These are phyloP conservation scores for Hanseniaspora meyeri DNA, from an alignment of 805 yeast species.

Conservation along the genomic window DNA sequence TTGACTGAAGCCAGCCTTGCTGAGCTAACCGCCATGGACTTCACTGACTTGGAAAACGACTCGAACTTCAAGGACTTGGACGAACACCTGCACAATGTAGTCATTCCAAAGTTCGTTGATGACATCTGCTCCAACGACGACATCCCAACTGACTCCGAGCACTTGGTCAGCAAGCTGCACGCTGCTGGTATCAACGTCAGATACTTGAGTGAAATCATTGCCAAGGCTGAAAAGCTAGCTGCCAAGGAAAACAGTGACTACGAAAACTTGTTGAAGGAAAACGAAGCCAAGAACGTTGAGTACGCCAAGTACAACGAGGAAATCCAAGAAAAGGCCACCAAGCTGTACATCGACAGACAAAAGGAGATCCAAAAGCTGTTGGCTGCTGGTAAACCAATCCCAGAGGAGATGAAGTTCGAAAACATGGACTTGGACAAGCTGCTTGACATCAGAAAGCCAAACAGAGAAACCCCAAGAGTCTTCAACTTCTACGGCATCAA, in stretches of 20 bases:
- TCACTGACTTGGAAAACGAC: constrained; percentile 34
- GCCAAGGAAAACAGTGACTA: constrained; percentile 20
- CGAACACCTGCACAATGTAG: constrained; percentile 41
- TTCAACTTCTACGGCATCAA: constrained; percentile 30
- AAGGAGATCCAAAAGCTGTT: constrained; percentile 25
- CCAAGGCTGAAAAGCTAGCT: constrained; percentile 24
- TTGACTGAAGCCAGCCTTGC: constrained; percentile 26
- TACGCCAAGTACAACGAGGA: constrained; percentile 26
- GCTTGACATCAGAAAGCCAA: constrained; percentile 26
- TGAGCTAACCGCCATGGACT: constrained; percentile 9
- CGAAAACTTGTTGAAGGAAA: constrained; percentile 20
- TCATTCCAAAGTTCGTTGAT: constrained; percentile 51
- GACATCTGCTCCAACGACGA: constrained; percentile 39
- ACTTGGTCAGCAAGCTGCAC: constrained; percentile 59
- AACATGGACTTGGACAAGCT: constrained; percentile 26
- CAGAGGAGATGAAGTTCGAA: constrained; percentile 25
- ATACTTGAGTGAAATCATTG: constrained; percentile 51
- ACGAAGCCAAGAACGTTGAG: constrained; percentile 24
- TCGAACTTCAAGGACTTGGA: constrained; percentile 53
- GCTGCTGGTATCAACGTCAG: constrained; percentile 77
- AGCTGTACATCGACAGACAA: constrained; percentile 24
- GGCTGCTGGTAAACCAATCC: constrained; percentile 27
- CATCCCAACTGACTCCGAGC: constrained; percentile 72
- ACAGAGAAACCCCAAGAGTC: constrained; percentile 27
- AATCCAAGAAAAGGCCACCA: constrained; percentile 24